A percentile compares a stretch with the other conserved stretches of the same genome.
These are phyloP conservation scores for Oryza meridionalis DNA, from an alignment of 176 grass and related monocot genomes.

Conservation along the genomic window DNA sequence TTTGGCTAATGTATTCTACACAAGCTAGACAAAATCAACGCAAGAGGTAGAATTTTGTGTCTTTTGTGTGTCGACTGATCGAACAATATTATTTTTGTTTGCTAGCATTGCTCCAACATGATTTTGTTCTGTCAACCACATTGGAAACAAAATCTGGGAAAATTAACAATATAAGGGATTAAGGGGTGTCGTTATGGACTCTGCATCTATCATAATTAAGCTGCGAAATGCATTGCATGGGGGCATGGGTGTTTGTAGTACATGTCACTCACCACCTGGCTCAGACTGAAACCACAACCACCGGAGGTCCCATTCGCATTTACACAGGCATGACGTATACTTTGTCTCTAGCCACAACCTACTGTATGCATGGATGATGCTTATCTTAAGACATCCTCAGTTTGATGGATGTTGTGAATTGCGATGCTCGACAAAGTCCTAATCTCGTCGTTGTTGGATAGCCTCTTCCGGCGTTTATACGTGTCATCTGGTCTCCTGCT, in stretches of 20 bases:
- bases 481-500: neutral
- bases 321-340: neutral
- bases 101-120: neutral
- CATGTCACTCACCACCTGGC: neutral
- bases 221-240: no score
- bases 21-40: neutral
- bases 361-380: neutral
- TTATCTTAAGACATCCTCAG: neutral
- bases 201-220: conserved; percentile 1
- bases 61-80: no score
- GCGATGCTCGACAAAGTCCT: neutral
- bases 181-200: conserved; percentile 11
- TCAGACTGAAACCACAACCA: neutral
- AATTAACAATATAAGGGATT: neutral
- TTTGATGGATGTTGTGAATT: neutral
- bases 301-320: neutral
- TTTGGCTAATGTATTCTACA: neutral
- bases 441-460: neutral
- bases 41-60: neutral
- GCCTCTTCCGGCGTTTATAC: neutral
- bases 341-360: neutral
- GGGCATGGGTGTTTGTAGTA: neutral
- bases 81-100: neutral
- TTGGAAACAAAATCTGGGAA: neutral
- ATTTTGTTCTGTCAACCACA: conserved; percentile 6